These are phyloP conservation scores for Phytophthora vignae DNA, from an alignment of 352 stramenopile genomes.

Conservation along the genomic window DNA sequence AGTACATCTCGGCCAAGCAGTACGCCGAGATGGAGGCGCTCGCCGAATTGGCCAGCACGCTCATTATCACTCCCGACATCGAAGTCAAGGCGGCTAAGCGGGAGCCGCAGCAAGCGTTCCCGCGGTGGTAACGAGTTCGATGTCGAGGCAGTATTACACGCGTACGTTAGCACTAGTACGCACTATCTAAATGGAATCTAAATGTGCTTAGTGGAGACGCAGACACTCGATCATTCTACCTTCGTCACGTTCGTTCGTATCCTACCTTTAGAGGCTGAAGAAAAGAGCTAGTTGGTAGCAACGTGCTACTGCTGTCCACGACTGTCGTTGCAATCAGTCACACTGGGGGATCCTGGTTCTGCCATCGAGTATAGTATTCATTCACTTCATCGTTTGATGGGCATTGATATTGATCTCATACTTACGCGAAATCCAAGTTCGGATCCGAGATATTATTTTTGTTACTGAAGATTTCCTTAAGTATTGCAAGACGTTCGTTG, in stretches of 20 bases:
- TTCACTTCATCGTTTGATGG: not conserved
- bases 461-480: no score
- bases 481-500: no score
- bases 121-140: slow-evolving; percentile 9
- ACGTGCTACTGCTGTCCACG: no score
- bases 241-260: no score
- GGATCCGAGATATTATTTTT: no score
- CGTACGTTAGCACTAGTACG: not conserved
- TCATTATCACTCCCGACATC: slow-evolving; percentile 41
- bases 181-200: slow-evolving; percentile 30
- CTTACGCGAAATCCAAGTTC: no score
- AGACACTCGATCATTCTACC: not conserved
- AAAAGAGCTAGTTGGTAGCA: no score
- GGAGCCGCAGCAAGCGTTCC: slow-evolving; percentile 12
- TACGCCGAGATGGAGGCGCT: slow-evolving; percentile 79
- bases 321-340: no score
- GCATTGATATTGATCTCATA: no score
- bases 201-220: slow-evolving; percentile 7
- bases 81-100: slow-evolving; percentile 28
- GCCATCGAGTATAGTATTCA: not conserved
- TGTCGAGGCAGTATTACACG: slow-evolving; percentile 19
- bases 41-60: slow-evolving; percentile 52
- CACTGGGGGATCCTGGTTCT: no score
- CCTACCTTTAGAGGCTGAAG: no score
- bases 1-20: slow-evolving; percentile 75